Evolutionary conservation across 2,329 filamentous ascomycete species (phyloP), one percentile per base, ranked within the genome.

Genomic region (Sphaerulina vaccinii): DNA sequence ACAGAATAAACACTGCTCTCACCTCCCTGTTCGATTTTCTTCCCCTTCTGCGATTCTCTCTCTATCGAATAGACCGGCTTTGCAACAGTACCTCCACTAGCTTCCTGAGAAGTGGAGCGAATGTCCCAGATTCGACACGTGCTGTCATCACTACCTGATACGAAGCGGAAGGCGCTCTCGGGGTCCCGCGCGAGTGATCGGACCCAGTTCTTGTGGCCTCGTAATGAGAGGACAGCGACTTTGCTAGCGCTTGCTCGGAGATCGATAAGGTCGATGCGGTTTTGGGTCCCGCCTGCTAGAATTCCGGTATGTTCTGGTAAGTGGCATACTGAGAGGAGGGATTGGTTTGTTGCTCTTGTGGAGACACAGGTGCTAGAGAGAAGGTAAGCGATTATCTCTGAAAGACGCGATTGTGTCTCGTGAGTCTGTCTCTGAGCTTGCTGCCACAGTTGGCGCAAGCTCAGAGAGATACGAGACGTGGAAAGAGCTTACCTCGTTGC

Each of bases 71-170:
- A 95, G 74, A 76, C 85, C 70, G 79, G 92, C 77, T 81, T 88
- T 70, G 72, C 91, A 66, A 78, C 80, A 35, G 58, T 59, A 22
- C 67, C 68, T 3, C 82, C 52, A 65, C 77, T 71, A 11, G 61
- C 61, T 27, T 67, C 66, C 22, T 59, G 64, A 68, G 83, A 77
- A 47, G 81, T 82, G 63, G 83, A 86, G 49, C 93, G 80, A 59
- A 97, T 79, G 75, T 99, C 93, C 93, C 93, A 99, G 42, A 99
- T 84, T 45, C 90, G 82, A 65, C 89, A 93, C 1, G 90, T 96
- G 27, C 92, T 90, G 70, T 99, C 93, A 70, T 95, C 88, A 39
- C 87, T 88, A n/a, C 83, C 92, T 24, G 87, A 93, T 0, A 92
- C 88, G 7, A 99, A 79, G 27, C 65, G 66, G 73, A 91, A 89